Percentiles rank a stretch among this genome's conserved stretches.
Conservation (phyloP, 768 basidiomycete genomes). For the Psilocybe tampanensis region DNA sequence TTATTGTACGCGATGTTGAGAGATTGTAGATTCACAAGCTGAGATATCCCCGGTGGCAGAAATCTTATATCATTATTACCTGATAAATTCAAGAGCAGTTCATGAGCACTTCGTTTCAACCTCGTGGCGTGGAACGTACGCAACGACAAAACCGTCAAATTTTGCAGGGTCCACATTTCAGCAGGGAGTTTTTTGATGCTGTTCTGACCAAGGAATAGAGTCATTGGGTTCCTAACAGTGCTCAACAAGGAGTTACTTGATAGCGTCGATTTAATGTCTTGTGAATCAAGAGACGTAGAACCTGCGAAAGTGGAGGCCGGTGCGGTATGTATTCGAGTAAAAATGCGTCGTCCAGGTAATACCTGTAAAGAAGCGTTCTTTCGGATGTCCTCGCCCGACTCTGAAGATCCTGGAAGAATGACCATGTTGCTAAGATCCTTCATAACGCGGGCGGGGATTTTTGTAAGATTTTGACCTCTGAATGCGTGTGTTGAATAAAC, state of each 20-base stretch:
- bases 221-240: constrained; percentile 50
- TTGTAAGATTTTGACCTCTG: constrained; percentile 43
- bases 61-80: constrained; percentile 58
- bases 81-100: constrained; percentile 29
- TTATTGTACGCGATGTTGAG: constrained; percentile 65
- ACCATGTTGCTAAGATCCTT: constrained; percentile 48
- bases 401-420: constrained; percentile 33
- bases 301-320: constrained; percentile 20
- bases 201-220: constrained; percentile 60
- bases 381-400: constrained; percentile 1
- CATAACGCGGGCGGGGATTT: constrained; percentile 53
- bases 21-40: constrained; percentile 53
- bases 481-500: not conserved
- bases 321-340: constrained; percentile 27
- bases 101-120: constrained; percentile 9
- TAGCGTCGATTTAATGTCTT: constrained; percentile 28
- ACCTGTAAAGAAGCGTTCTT: not conserved
- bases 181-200: constrained; percentile 53
- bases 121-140: constrained; percentile 44
- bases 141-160: constrained; percentile 63
- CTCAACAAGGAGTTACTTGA: constrained; percentile 35
- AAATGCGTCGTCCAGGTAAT: constrained; percentile 5
- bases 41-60: constrained; percentile 65
- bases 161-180: constrained; percentile 57
- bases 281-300: constrained; percentile 21